These are phyloP conservation scores for Monosporascus sp. DNA, from an alignment of 2,329 filamentous ascomycete genomes.

Conservation along the genomic window DNA sequence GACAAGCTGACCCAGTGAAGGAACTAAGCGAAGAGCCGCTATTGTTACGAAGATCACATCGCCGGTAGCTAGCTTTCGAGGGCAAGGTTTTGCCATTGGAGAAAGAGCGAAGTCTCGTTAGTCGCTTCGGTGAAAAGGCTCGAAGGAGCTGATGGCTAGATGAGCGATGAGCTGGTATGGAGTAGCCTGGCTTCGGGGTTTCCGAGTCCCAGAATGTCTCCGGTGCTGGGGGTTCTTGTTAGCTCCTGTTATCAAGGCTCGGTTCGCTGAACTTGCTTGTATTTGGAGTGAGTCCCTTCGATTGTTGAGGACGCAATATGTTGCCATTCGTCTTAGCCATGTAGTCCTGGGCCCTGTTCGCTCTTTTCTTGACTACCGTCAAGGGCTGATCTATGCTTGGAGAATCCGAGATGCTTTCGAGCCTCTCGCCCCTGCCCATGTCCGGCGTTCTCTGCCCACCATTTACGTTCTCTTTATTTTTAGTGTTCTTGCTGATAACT, in stretches of 20 bases:
- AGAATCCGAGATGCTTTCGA: slow-evolving; percentile 14
- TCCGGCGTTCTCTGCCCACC: slow-evolving; percentile 15
- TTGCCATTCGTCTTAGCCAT: not conserved
- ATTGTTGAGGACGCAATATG: not conserved
- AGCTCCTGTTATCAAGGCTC: not conserved
- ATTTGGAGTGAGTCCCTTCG: not conserved
- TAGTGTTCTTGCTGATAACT: slow-evolving; percentile 22
- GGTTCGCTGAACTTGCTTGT: not conserved
- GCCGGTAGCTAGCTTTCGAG: slow-evolving; percentile 16
- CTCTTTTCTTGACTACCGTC: slow-evolving; percentile 22
- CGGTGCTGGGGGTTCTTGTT: slow-evolving; percentile 3
- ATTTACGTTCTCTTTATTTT: slow-evolving; percentile 17
- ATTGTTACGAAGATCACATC: slow-evolving; percentile 6
- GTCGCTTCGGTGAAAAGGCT: slow-evolving; percentile 12
- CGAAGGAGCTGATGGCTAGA: slow-evolving; percentile 13
- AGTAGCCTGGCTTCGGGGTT: slow-evolving; percentile 9
- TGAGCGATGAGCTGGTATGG: slow-evolving; percentile 7
- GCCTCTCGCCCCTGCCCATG: not conserved
- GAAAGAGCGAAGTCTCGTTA: slow-evolving; percentile 18
- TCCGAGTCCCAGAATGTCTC: slow-evolving; percentile 2
- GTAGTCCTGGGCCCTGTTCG: slow-evolving; percentile 3
- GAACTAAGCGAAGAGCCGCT: slow-evolving; percentile 15
- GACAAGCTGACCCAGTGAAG: slow-evolving; percentile 3
- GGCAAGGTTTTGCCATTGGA: slow-evolving; percentile 18
- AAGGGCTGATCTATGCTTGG: slow-evolving; percentile 15